Evolutionary conservation across 2,329 filamentous ascomycete genomes (phyloP).

Genomic region (Zymoseptoria crescenta): DNA sequence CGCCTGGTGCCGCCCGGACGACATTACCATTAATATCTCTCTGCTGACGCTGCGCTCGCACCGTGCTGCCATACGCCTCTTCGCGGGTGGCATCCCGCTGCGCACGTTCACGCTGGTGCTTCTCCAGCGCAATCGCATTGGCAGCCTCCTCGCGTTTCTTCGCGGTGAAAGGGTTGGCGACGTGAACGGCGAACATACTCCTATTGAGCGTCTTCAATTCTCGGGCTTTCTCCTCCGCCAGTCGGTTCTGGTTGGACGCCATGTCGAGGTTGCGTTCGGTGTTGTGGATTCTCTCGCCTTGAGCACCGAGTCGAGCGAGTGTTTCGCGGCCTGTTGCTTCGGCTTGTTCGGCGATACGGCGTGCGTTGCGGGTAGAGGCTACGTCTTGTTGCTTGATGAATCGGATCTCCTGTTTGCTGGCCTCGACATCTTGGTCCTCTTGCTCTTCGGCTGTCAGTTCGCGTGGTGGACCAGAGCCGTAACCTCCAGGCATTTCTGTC

Average conservation of each 20-base stretch:
- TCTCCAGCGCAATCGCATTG: slow-evolving; percentile 62
- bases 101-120: slow-evolving; percentile 51
- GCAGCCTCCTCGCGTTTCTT: slow-evolving; percentile 51
- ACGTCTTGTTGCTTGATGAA: slow-evolving; percentile 73
- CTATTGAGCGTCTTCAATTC: slow-evolving; percentile 80
- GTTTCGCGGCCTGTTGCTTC: slow-evolving; percentile 66
- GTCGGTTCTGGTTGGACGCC: slow-evolving; percentile 61
- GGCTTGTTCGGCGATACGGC: slow-evolving; percentile 59
- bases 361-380: slow-evolving; percentile 60
- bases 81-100: slow-evolving; percentile 49
- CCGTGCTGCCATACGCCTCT: slow-evolving; percentile 45
- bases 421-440: slow-evolving; percentile 63
- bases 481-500: slow-evolving; percentile 28
- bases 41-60: slow-evolving; percentile 58
- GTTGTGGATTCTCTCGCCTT: slow-evolving; percentile 74
- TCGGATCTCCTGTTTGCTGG: slow-evolving; percentile 65
- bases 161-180: slow-evolving; percentile 53
- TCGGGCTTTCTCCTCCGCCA: slow-evolving; percentile 70
- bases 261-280: slow-evolving; percentile 77
- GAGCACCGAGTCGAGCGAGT: slow-evolving; percentile 63
- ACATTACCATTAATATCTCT: slow-evolving; percentile 40
- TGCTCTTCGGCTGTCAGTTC: slow-evolving; percentile 77
- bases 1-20: slow-evolving; percentile 45
- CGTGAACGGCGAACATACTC: slow-evolving; percentile 69
- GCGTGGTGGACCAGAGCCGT: slow-evolving; percentile 56